Percentiles rank a stretch among this genome's conserved stretches.
Conservation (phyloP, 768 basidiomycete species). For the Arthromyces matolae region DNA sequence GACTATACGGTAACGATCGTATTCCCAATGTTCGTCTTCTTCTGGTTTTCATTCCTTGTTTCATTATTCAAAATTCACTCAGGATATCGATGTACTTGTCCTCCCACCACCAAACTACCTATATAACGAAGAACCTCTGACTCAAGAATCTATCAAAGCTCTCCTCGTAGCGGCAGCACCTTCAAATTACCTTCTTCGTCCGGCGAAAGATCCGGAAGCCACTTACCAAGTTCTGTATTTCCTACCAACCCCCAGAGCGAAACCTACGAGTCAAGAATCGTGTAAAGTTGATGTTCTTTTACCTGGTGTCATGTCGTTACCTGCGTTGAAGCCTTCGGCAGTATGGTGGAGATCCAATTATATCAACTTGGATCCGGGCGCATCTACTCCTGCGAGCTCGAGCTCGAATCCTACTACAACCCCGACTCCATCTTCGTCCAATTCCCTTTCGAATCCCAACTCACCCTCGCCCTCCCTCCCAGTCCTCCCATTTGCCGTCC, state of each 20-base stretch:
- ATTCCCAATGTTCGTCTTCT: constrained; percentile 13
- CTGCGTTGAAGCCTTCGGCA: neutral
- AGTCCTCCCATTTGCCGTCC: constrained; percentile 13
- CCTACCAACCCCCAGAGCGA: constrained; percentile 11
- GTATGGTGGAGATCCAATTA: neutral
- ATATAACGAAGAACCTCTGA: neutral
- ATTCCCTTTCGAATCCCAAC: no score
- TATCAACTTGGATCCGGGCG: no score
- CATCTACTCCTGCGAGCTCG: no score
- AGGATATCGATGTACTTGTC: constrained; percentile 18
- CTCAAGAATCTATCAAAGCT: constrained; percentile 14
- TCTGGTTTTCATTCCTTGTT: no score
- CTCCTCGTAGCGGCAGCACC: constrained; percentile 10
- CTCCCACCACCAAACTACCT: constrained; percentile 7
- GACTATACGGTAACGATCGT: constrained; percentile 14
- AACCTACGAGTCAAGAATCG: constrained; percentile 3
- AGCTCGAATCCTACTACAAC: neutral
- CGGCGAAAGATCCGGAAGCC: constrained; percentile 12
- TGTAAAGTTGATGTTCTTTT: constrained; percentile 16
- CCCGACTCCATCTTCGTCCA: neutral
- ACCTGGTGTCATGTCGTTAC: constrained; percentile 19
- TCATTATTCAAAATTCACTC: neutral
- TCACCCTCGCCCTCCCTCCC: constrained; percentile 4
- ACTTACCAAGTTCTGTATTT: constrained; percentile 15
- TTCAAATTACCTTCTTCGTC: constrained; percentile 4